A percentile compares a stretch with the other conserved stretches of the same genome.
Conservation (phyloP, 1,139 yeast species). For the Suhomyces yuchorum region DNA sequence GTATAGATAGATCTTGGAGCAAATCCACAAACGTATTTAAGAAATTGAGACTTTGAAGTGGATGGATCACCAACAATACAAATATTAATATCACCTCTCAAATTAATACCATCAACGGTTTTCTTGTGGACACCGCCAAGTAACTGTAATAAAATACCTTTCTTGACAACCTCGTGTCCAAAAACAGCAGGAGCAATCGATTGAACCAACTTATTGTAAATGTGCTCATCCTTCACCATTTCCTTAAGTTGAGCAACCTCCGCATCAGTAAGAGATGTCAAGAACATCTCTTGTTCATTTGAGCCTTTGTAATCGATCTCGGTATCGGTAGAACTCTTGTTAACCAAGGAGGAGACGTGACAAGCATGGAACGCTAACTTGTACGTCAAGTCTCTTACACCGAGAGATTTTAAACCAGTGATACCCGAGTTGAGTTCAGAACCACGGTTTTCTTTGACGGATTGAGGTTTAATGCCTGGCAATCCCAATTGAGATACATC, state of each 20-base stretch:
- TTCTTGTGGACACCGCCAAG: conserved; percentile 95
- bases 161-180: conserved; percentile 94
- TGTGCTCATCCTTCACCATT: conserved; percentile 89
- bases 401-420: conserved; percentile 80
- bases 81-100: conserved; percentile 96
- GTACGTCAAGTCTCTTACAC: conserved; percentile 93
- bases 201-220: conserved; percentile 80
- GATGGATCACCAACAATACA: conserved; percentile 99
- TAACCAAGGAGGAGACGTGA: conserved; percentile 68
- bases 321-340: conserved; percentile 38
- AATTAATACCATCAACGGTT: conserved; percentile 91
- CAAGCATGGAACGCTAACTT: conserved; percentile 90
- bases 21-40: conserved; percentile 89
- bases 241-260: conserved; percentile 84
- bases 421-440: conserved; percentile 79
- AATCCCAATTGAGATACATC: conserved; percentile 94
- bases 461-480: conserved; percentile 91
- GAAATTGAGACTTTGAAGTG: conserved; percentile 93
- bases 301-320: conserved; percentile 37
- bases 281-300: conserved; percentile 77
- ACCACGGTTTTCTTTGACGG: conserved; percentile 65
- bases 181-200: conserved; percentile 97
- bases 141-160: conserved; percentile 85
- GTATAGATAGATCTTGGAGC: conserved; percentile 96
- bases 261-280: conserved; percentile 76